Percentiles rank a stretch among this genome's conserved stretches.
These are phyloP conservation scores for Pythium myriotylum DNA, from an alignment of 352 stramenopile species.

Conservation along the genomic window DNA sequence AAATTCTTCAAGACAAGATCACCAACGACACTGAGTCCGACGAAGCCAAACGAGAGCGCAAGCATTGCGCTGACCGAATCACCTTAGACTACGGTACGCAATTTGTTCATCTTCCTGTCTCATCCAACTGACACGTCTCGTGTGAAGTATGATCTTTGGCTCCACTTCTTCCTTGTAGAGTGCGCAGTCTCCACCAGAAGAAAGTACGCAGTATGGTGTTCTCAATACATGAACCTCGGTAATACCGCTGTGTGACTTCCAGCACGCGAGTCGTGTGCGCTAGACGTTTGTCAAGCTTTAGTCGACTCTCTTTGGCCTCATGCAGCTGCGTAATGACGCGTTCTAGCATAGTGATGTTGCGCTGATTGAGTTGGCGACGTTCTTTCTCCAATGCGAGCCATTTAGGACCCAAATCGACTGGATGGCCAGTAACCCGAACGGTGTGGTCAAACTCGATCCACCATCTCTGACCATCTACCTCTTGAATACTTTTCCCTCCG, in stretches of 20 bases:
- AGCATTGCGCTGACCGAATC: slow-evolving; percentile 59
- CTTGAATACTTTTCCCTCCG: background rate
- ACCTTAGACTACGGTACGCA: slow-evolving; percentile 59
- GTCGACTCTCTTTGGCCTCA: slow-evolving; percentile 14
- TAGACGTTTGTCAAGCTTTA: slow-evolving; percentile 11
- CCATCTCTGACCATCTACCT: background rate
- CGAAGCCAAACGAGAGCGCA: slow-evolving; percentile 45
- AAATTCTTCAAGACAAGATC: slow-evolving; percentile 97
- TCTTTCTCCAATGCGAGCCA: slow-evolving; percentile 13
- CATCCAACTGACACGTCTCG: too few relatives aligned
- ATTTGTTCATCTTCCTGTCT: background rate
- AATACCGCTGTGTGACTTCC: slow-evolving; percentile 6
- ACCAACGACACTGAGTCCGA: slow-evolving; percentile 93
- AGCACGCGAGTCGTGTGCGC: slow-evolving; percentile 6
- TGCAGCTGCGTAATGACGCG: slow-evolving; percentile 17
- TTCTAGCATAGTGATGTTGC: slow-evolving; percentile 26
- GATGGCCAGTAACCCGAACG: background rate
- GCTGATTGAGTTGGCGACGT: slow-evolving; percentile 17
- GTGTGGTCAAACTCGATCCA: background rate
- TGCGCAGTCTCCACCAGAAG: slow-evolving; percentile 13
- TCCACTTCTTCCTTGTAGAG: background rate
- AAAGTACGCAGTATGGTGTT: slow-evolving; percentile 19
- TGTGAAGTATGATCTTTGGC: too few relatives aligned
- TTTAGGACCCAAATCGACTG: too few relatives aligned
- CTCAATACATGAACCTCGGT: slow-evolving; percentile 1